Evolutionary conservation across 352 stramenopile species (phyloP).

Genomic region (Globisporangium nodosum): DNA sequence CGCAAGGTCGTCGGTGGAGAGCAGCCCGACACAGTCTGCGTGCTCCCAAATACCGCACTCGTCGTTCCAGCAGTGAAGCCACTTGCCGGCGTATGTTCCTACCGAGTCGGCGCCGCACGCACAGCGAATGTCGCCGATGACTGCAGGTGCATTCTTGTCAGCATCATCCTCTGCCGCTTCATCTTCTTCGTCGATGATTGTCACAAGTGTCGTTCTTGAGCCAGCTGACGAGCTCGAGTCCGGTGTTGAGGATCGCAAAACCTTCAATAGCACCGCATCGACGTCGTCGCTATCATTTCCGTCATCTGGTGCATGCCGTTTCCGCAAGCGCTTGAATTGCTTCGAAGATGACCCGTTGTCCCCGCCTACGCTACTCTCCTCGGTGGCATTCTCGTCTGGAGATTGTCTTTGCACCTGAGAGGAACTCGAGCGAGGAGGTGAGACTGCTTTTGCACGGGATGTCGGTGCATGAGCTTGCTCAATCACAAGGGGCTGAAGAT

Average conservation of each 20-base stretch:
- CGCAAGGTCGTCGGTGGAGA: conserved; percentile 18
- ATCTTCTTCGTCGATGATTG: conserved; percentile 32
- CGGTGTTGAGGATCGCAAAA: not conserved
- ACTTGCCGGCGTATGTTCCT: conserved; percentile 48
- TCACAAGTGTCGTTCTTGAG: not conserved
- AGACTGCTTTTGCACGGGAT: not conserved
- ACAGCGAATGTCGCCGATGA: conserved; percentile 54
- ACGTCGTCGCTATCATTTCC: conserved; percentile 6
- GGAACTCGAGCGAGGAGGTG: not conserved
- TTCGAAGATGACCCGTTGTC: not conserved
- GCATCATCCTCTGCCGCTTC: conserved; percentile 15
- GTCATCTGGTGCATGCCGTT: conserved; percentile 2
- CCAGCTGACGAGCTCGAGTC: not conserved
- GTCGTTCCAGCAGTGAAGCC: conserved; percentile 63
- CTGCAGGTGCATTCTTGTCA: conserved; percentile 8
- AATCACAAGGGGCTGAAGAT: not conserved
- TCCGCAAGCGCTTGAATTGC: conserved; percentile 12
- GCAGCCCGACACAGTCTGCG: conserved; percentile 58
- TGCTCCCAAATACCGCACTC: conserved; percentile 68
- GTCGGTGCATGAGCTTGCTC: not conserved
- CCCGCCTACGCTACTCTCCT: not conserved
- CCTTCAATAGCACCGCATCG: not conserved
- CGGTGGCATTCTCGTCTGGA: not conserved
- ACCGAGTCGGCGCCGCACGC: conserved; percentile 42
- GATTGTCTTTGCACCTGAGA: not conserved